Conservation (phyloP, 148 eudicot species). For the Bassia scoparia region DNA sequence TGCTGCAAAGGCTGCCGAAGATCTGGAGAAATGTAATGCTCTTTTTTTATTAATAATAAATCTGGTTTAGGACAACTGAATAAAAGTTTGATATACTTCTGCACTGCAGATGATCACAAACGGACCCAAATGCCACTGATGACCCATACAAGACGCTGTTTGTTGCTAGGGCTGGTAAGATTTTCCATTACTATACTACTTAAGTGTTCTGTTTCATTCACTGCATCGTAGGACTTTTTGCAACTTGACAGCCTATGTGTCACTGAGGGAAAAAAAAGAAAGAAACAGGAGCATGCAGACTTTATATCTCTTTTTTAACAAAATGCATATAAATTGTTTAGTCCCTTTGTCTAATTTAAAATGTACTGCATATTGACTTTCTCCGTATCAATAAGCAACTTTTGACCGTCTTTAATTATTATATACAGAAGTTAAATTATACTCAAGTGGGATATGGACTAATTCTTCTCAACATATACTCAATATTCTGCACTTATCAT, state of each 20-base stretch:
- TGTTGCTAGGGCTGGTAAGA: conserved; percentile 93
- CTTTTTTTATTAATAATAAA: background rate
- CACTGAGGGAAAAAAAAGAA: background rate
- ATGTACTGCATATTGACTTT: no score
- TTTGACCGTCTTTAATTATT: no score
- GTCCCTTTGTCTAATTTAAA: no score
- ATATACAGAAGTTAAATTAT: no score
- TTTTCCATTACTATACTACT: background rate
- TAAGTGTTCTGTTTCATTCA: background rate
- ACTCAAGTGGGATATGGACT: no score
- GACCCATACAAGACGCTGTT: conserved; percentile 98
- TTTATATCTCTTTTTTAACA: background rate
- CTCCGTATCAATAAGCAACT: no score
- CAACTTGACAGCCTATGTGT: background rate
- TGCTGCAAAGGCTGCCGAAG: conserved; percentile 89
- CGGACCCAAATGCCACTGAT: conserved; percentile 74
- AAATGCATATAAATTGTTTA: no score
- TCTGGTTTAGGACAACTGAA: background rate
- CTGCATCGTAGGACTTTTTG: background rate
- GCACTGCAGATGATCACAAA: conserved; percentile 72
- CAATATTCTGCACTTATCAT: no score
- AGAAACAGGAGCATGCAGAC: background rate
- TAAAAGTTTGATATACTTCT: background rate
- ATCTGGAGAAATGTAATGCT: conserved; percentile 75
- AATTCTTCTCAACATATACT: no score